These are phyloP conservation scores for Petrea volubilis DNA, from an alignment of 257 asterid species.

Conservation along the genomic window DNA sequence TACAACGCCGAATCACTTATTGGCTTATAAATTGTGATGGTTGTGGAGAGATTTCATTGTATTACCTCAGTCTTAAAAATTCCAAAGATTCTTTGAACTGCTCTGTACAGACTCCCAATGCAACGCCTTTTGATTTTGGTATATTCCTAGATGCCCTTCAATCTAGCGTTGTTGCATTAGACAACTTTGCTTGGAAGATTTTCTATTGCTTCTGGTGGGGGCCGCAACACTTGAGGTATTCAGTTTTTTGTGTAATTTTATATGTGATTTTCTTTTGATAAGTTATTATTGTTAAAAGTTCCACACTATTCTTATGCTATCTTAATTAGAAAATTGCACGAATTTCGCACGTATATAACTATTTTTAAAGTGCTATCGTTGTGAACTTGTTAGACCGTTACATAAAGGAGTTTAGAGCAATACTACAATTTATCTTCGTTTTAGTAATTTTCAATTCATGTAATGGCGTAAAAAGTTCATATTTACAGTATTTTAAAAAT, in stretches of 20 bases:
- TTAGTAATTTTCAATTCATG: too few species aligned
- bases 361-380: too few species aligned
- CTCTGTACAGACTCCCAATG: conserved; percentile 61
- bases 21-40: conserved; percentile 81
- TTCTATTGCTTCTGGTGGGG: conserved; percentile 99
- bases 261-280: neutral
- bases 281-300: neutral
- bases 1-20: conserved; percentile 87
- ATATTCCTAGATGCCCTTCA: conserved; percentile 91
- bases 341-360: too few species aligned
- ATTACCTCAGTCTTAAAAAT: too few species aligned
- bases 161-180: conserved; percentile 86
- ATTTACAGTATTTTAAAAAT: too few species aligned
- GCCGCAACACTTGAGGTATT: conserved; percentile 92
- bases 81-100: conserved; percentile 50
- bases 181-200: conserved; percentile 84
- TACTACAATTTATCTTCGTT: too few species aligned
- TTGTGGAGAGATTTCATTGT: too few species aligned
- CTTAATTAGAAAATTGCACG: too few species aligned
- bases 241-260: conserved; percentile 14
- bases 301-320: too few species aligned
- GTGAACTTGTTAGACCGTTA: too few species aligned
- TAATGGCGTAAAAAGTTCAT: too few species aligned
- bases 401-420: too few species aligned
- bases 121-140: conserved; percentile 80